Evolutionary conservation across 139 green algal species (phyloP).

Genomic region (Tetradesmus lagerheimii): DNA sequence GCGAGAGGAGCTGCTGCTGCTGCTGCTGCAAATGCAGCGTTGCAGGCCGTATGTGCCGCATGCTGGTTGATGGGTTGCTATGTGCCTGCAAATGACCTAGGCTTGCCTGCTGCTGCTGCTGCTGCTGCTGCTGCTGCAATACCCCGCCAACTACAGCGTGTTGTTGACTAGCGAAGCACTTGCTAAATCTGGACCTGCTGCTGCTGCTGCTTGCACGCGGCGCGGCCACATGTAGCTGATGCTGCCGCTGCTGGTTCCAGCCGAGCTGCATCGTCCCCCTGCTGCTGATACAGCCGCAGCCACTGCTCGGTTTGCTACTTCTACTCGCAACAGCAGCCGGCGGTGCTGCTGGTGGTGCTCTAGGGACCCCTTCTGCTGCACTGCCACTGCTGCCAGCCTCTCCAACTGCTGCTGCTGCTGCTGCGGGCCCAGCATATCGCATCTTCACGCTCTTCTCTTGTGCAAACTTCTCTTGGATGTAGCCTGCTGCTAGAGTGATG

Average conservation of each 20-base stretch:
- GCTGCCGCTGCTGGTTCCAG: slow-evolving; percentile 1
- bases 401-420: slow-evolving; percentile 5
- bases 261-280: neutral
- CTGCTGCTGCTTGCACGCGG: neutral
- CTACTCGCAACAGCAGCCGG: neutral
- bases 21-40: neutral
- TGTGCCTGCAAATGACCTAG: neutral
- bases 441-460: neutral
- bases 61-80: no score
- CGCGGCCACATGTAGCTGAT: neutral
- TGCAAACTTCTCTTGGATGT: neutral
- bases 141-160: neutral
- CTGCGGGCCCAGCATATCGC: neutral
- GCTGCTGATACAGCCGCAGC: neutral
- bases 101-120: neutral
- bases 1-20: neutral
- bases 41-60: neutral
- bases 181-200: neutral
- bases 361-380: neutral
- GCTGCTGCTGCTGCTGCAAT: neutral
- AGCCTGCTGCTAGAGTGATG: neutral
- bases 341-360: no score
- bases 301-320: neutral
- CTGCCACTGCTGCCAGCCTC: neutral
- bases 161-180: neutral